Evolutionary conservation across 1,139 yeast genomes (phyloP).

Genomic region (Hyphopichia wangnamkhiaoensis): DNA sequence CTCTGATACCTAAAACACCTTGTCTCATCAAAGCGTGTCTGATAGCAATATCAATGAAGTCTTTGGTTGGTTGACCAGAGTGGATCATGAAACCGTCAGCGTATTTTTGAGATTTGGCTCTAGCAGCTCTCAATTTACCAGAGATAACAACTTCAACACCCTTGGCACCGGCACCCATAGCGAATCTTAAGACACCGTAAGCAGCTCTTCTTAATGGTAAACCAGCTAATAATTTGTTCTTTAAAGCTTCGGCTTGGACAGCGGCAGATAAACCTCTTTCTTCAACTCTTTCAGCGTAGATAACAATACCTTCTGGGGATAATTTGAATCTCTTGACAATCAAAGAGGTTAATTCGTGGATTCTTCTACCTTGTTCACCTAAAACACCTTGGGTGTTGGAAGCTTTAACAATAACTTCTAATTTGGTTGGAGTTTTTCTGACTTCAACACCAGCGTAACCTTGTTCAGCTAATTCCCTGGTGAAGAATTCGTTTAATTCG

Average conservation of each 20-base stretch:
- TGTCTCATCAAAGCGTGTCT: conserved; percentile 99
- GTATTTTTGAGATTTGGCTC: conserved; percentile 99
- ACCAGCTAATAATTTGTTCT: conserved; percentile 97
- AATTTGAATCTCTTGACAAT: conserved; percentile 99
- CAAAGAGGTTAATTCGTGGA: conserved; percentile 97
- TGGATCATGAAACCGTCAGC: conserved; percentile 99
- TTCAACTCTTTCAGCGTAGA: conserved; percentile 99
- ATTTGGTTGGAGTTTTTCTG: conserved; percentile 97
- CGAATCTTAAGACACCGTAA: conserved; percentile 99
- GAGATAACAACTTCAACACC: conserved; percentile 99
- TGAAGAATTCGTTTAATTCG: conserved; percentile 99
- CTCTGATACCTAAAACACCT: conserved; percentile 99
- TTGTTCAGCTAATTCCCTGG: conserved; percentile 99
- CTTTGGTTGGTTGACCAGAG: conserved; percentile 99
- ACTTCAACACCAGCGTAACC: conserved; percentile 99
- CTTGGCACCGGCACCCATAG: conserved; percentile 99
- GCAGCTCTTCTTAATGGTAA: conserved; percentile 99
- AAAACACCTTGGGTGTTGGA: conserved; percentile 98
- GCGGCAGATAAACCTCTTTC: conserved; percentile 99
- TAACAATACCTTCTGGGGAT: conserved; percentile 89
- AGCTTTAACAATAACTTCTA: conserved; percentile 98
- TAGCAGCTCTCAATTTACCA: conserved; percentile 99
- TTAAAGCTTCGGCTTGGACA: conserved; percentile 99
- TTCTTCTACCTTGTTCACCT: conserved; percentile 99
- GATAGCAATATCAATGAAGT: conserved; percentile 97